Percentiles rank a stretch among this genome's conserved stretches.
Evolutionary conservation across 805 yeast species (phyloP).

Genomic region (Dipodascus geniculatus): DNA sequence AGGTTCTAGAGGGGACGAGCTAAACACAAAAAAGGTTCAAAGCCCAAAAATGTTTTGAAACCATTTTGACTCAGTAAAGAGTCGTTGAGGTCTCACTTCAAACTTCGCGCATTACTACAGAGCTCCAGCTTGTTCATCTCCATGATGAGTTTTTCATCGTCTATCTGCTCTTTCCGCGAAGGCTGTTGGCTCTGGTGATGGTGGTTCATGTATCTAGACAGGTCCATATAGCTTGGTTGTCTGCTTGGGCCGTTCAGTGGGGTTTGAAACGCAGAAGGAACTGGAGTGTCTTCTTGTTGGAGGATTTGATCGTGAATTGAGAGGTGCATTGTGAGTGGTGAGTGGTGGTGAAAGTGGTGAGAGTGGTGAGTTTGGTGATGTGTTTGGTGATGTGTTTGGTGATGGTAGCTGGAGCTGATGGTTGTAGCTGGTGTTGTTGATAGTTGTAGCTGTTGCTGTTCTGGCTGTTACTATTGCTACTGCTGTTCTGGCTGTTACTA

Average conservation of each 20-base stretch:
- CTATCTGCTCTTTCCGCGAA: neutral
- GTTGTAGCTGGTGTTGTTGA: too few relatives aligned
- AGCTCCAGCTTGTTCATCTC: neutral
- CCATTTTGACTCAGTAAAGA: too few relatives aligned
- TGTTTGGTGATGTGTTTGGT: too few relatives aligned
- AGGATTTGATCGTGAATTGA: neutral
- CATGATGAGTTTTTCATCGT: neutral
- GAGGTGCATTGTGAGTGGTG: neutral
- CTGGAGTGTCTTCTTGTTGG: neutral
- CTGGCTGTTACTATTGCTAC: too few relatives aligned
- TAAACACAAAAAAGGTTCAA: too few relatives aligned
- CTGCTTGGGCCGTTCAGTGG: neutral
- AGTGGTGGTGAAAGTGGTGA: neutral
- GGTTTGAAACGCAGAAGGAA: neutral
- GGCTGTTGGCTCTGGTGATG: neutral
- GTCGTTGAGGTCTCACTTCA: neutral
- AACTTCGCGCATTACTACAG: neutral
- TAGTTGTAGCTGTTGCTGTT: too few relatives aligned
- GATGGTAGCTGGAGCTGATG: too few relatives aligned
- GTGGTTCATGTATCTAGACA: neutral
- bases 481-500: too few relatives aligned
- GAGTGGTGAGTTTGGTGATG: neutral
- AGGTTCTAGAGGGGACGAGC: too few relatives aligned
- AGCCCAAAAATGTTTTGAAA: too few relatives aligned
- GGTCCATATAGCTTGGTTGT: neutral